Conservation (phyloP, 768 basidiomycete species). For the Botryobasidium botryosum region DNA sequence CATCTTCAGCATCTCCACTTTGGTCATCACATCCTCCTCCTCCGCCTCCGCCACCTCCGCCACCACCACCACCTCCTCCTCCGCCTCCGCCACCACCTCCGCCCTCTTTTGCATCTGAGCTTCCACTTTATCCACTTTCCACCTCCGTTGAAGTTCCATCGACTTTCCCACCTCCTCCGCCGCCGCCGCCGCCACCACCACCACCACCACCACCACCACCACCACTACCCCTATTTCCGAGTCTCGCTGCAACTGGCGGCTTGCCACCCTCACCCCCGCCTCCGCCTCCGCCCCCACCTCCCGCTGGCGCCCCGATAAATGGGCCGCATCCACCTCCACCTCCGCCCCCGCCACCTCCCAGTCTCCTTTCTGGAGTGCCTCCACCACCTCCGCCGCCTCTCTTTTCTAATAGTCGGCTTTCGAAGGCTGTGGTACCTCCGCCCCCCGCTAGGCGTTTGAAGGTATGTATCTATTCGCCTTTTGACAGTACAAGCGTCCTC, state of each 20-base stretch:
- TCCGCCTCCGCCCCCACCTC: slow-evolving; percentile 16
- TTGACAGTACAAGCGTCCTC: too few relatives aligned
- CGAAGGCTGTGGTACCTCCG: too few relatives aligned
- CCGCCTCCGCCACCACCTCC: slow-evolving; percentile 16
- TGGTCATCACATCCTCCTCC: slow-evolving; percentile 18
- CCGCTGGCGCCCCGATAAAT: neutral
- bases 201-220: slow-evolving; percentile 13
- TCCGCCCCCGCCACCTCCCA: slow-evolving; percentile 14
- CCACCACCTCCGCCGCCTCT: slow-evolving; percentile 10
- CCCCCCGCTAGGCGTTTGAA: too few relatives aligned
- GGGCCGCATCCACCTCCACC: slow-evolving; percentile 17
- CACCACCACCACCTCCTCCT: slow-evolving; percentile 12
- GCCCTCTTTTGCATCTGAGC: slow-evolving; percentile 16
- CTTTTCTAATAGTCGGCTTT: neutral
- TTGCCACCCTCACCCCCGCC: slow-evolving; percentile 12
- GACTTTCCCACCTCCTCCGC: too few relatives aligned
- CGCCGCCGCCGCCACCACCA: slow-evolving; percentile 4
- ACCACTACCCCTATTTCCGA: slow-evolving; percentile 4
- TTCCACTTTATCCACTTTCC: neutral
- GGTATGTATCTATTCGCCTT: too few relatives aligned
- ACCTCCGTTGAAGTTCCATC: neutral
- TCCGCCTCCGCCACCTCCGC: slow-evolving; percentile 9
- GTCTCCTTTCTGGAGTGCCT: slow-evolving; percentile 9
- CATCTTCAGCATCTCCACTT: slow-evolving; percentile 9
- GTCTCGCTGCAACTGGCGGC: neutral